Conservation (phyloP, 75 land plant genomes). For the Sequoia sempervirens region DNA sequence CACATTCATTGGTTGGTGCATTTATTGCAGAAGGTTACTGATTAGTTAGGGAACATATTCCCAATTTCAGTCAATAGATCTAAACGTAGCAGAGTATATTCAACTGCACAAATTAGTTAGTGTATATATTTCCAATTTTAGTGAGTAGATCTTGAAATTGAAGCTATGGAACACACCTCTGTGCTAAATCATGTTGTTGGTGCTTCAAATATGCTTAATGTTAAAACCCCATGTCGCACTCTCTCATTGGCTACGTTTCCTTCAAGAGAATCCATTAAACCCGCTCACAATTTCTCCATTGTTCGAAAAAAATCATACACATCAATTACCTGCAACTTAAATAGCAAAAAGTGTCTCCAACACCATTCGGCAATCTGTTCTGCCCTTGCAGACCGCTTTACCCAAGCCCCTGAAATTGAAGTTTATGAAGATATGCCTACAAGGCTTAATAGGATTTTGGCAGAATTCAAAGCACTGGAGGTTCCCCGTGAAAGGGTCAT, state of each 20-base stretch:
- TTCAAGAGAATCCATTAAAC: neutral
- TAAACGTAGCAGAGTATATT: neutral
- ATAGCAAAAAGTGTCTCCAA: neutral
- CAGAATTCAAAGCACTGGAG: conserved; percentile 37
- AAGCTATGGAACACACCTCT: neutral
- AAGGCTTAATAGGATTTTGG: conserved; percentile 19
- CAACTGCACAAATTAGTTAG: neutral
- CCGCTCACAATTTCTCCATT: neutral
- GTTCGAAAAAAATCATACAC: neutral
- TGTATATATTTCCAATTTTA: neutral
- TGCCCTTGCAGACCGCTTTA: neutral
- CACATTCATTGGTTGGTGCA: neutral
- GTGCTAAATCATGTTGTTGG: neutral
- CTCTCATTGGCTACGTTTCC: neutral
- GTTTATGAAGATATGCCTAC: conserved; percentile 3
- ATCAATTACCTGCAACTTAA: neutral
- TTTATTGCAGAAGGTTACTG: neutral
- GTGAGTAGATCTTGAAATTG: neutral
- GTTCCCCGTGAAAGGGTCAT: conserved; percentile 48
- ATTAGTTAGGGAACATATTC: neutral
- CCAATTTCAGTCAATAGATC: neutral
- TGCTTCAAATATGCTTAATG: neutral
- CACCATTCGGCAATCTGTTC: neutral
- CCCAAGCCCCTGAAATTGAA: neutral
- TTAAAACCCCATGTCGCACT: neutral